Evolutionary conservation across 257 asterid genomes (phyloP).

Genomic region (Catharanthus roseus): DNA sequence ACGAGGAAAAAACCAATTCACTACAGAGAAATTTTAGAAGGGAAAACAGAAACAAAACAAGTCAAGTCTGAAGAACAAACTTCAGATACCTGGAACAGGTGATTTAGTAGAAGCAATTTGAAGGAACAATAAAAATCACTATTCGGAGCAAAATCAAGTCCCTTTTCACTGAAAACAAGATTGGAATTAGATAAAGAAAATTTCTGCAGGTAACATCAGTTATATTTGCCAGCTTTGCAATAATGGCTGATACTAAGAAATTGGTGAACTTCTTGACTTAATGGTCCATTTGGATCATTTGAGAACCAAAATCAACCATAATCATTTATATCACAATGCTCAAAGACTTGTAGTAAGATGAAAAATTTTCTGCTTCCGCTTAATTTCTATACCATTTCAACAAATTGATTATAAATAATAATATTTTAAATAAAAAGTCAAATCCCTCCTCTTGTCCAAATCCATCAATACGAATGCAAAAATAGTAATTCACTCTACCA

Average conservation of each 20-base stretch:
- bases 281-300: background rate
- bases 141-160: background rate
- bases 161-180: background rate
- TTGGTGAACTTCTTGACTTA: background rate
- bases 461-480: background rate
- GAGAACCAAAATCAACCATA: background rate
- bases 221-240: background rate
- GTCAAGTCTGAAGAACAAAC: background rate
- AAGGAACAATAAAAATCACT: background rate
- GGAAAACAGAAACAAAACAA: background rate
- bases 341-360: background rate
- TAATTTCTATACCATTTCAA: too few relatives aligned
- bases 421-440: too few relatives aligned
- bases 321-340: too few relatives aligned
- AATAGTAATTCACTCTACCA: too few relatives aligned
- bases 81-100: background rate
- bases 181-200: background rate
- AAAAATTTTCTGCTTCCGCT: too few relatives aligned
- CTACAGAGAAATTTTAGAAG: background rate
- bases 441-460: background rate
- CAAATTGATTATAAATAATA: too few relatives aligned
- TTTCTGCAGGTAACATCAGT: background rate
- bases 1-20: background rate
- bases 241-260: background rate
- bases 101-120: background rate